Percentiles rank a stretch among this genome's conserved stretches.
These are phyloP conservation scores for Striga asiatica DNA, from an alignment of 257 asterid genomes.

Conservation along the genomic window DNA sequence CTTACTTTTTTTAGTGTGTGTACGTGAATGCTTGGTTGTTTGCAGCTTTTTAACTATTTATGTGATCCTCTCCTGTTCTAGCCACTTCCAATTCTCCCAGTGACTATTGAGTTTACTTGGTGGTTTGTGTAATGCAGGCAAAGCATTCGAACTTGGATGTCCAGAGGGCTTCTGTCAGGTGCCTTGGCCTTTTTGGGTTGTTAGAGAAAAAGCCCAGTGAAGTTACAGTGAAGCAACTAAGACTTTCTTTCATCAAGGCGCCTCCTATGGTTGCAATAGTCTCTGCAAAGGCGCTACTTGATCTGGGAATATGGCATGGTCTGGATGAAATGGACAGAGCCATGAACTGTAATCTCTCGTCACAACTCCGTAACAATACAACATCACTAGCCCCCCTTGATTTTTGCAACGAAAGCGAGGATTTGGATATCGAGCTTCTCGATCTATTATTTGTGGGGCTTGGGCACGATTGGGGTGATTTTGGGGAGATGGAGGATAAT, in stretches of 20 bases:
- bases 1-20: too few relatives aligned
- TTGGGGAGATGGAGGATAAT: conserved; percentile 42
- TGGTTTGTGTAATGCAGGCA: conserved; percentile 45
- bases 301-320: conserved; percentile 92
- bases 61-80: background rate
- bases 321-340: conserved; percentile 73
- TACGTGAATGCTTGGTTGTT: conserved; percentile 5
- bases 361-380: conserved; percentile 31
- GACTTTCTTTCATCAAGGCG: conserved; percentile 53
- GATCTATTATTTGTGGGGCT: conserved; percentile 59
- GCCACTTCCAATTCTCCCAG: conserved; percentile 9
- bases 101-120: conserved; percentile 4
- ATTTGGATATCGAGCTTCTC: conserved; percentile 49
- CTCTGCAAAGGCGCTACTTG: conserved; percentile 83
- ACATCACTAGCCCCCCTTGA: conserved; percentile 22
- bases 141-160: conserved; percentile 78
- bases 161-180: conserved; percentile 80
- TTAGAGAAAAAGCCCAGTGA: conserved; percentile 65
- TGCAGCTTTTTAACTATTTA: background rate
- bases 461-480: conserved; percentile 42
- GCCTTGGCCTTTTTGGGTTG: conserved; percentile 90
- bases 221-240: conserved; percentile 57
- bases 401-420: conserved; percentile 36
- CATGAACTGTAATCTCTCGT: conserved; percentile 40
- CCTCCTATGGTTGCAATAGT: conserved; percentile 40